phyloP scores from a whole-genome alignment of 371 early-diverging fungal species.

The Zychaea mexicana region DNA sequence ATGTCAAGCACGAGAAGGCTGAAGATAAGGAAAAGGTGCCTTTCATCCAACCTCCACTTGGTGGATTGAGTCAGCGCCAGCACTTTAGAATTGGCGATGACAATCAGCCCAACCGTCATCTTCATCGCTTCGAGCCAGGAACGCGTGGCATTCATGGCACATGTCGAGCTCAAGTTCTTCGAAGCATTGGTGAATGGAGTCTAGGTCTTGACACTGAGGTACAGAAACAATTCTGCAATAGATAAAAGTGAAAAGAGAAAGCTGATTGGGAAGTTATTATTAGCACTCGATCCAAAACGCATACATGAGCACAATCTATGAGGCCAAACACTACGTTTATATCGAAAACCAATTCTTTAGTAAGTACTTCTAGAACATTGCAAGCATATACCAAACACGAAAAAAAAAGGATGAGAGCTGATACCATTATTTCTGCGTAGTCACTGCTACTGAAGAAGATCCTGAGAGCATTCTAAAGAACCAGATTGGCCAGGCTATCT shows the following conservation, averaged over 20 bases:
- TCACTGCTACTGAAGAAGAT: constrained; percentile 65
- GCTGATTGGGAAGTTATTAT: background rate
- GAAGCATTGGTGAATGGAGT: constrained; percentile 74
- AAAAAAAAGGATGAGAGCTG: background rate
- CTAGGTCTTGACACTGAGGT: constrained; percentile 61
- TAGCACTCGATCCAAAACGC: constrained; percentile 87
- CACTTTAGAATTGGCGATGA: constrained; percentile 25
- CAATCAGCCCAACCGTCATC: constrained; percentile 16
- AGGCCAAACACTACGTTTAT: constrained; percentile 86
- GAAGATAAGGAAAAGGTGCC: constrained; percentile 35
- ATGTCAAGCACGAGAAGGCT: constrained; percentile 65
- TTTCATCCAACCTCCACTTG: constrained; percentile 51
- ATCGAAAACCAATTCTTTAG: constrained; percentile 98
- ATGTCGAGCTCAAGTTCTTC: constrained; percentile 70
- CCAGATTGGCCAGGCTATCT: constrained; percentile 77
- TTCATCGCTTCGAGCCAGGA: constrained; percentile 33
- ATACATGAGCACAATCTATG: constrained; percentile 74
- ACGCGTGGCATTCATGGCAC: constrained; percentile 44
- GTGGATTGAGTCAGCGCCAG: constrained; percentile 36
- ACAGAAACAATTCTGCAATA: background rate
- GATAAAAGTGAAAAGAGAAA: background rate
- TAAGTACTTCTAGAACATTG: constrained; percentile 37
- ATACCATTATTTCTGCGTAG: constrained; percentile 28
- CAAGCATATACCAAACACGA: too few species aligned
- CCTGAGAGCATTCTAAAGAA: constrained; percentile 64